Base-by-base conservation (phyloP, 108 stramenopile species). In the Mayamaea pseudoterrestris region DNA sequence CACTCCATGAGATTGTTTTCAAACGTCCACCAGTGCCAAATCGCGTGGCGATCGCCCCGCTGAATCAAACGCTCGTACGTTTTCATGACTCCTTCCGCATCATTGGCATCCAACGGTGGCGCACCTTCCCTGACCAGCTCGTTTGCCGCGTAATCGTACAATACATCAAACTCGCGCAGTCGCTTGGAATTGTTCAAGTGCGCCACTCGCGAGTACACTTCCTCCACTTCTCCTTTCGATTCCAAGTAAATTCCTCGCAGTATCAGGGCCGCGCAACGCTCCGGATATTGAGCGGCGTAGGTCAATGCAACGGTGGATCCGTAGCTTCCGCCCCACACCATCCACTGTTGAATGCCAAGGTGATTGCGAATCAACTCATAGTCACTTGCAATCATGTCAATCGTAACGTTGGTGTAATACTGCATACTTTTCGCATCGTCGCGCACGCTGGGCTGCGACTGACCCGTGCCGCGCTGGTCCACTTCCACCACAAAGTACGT, bases 201-300 rank as follows among this genome's bases (percentile, higher is more conserved):
- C 5, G 60, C 48, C 9, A 27, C 21, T 50, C 29, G 37, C 5
- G 49, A 39, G 27, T 68, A 68, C 5, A 68, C 66, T 12, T 48
- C 53, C 11, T 20, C 27, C 3, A 68, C 27, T 25, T 68, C 66
- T 29, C 24, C 16, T 9, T 41, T 35, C 2, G 66, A 57, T 31
- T 68, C 47, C 28, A 76, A 45, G 50, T 73, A 80, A 16, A 80
- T 60, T 9, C 78, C 78, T n/a, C 78, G 55, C 27, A 80, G 30
- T 9, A 80, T 47, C 30, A 80, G 18, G 6, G 37, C 73, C 26
- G 49, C 41, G 13, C 65, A 58, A 26, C 65, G 53, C 9, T 73
- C 40, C 12, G 67, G 71, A 60, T 66, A 71, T 4, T 11, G 27
- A 37, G 58, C 49, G 13, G 64, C 63, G 46, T 80, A 80, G 23